These are phyloP conservation scores for Sparassis latifolia DNA, from an alignment of 1,284 basidiomycete species.

Conservation along the genomic window DNA sequence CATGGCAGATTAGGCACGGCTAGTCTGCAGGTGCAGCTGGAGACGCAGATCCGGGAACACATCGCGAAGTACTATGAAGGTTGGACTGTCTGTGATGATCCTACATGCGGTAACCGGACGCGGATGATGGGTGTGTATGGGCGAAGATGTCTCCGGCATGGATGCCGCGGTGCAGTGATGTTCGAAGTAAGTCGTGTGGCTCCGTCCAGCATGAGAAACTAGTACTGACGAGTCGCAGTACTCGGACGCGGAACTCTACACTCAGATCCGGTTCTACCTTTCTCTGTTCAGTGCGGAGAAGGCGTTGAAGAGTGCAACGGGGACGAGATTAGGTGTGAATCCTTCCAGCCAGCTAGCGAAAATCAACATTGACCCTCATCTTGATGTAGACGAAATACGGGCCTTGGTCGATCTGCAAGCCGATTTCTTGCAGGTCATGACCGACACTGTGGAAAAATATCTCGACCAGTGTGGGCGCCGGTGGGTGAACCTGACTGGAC, in stretches of 20 bases:
- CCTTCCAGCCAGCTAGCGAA: neutral
- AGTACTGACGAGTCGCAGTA: constrained; percentile 48
- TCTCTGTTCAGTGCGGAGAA: too few relatives aligned
- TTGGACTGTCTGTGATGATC: too few relatives aligned
- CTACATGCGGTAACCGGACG: too few relatives aligned
- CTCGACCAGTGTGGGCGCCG: constrained; percentile 78
- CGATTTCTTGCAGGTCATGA: constrained; percentile 46
- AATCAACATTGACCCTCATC: neutral
- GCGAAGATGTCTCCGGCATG: too few relatives aligned
- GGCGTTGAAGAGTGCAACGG: too few relatives aligned
- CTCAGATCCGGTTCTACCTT: constrained; percentile 78
- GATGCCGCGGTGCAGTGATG: too few relatives aligned
- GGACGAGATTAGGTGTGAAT: constrained; percentile 20
- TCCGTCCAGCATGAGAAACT: neutral
- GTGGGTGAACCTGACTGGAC: constrained; percentile 72
- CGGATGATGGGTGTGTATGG: too few relatives aligned
- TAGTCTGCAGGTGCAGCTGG: constrained; percentile 75
- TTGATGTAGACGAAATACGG: constrained; percentile 45
- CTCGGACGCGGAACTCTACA: constrained; percentile 77
- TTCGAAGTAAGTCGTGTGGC: constrained; percentile 45
- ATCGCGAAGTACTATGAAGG: too few relatives aligned
- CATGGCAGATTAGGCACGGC: constrained; percentile 42
- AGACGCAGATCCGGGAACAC: too few relatives aligned
- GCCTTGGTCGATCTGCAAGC: constrained; percentile 46
- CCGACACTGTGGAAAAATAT: constrained; percentile 64